A percentile compares a stretch with the other conserved stretches of the same genome.
phyloP scores from a whole-genome alignment of 1,284 basidiomycete species.

The Gymnopus androsaceus region DNA sequence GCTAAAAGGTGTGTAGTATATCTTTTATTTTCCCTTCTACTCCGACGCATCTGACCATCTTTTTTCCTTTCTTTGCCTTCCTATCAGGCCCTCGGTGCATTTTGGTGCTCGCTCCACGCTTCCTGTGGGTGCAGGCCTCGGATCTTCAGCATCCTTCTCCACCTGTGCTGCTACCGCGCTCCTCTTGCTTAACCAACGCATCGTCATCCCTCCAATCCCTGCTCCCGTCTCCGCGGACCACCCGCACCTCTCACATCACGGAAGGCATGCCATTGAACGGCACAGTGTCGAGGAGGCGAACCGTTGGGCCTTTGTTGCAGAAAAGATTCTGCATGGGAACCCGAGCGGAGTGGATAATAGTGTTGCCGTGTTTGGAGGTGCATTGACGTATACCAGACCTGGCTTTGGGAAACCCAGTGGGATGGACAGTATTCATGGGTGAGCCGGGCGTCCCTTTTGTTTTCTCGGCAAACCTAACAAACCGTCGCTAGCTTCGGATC shows the following conservation, averaged over 20 bases:
- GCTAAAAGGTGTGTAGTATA: slow-evolving; percentile 51
- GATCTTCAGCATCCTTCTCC: slow-evolving; percentile 95
- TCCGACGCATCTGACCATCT: not conserved
- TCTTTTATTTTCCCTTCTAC: not conserved
- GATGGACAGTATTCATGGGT: slow-evolving; percentile 88
- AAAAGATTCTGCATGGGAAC: slow-evolving; percentile 97
- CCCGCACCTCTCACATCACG: slow-evolving; percentile 63
- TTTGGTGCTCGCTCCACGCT: slow-evolving; percentile 89
- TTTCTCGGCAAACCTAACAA: not conserved
- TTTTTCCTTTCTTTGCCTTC: slow-evolving; percentile 10
- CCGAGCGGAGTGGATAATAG: slow-evolving; percentile 98
- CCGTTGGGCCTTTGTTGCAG: slow-evolving; percentile 91
- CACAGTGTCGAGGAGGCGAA: slow-evolving; percentile 80
- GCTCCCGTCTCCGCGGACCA: slow-evolving; percentile 52
- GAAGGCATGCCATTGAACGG: slow-evolving; percentile 62
- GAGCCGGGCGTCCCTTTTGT: slow-evolving; percentile 33
- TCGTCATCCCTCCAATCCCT: slow-evolving; percentile 54
- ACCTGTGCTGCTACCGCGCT: slow-evolving; percentile 84
- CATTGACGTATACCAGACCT: slow-evolving; percentile 86
- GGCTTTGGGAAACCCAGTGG: slow-evolving; percentile 76
- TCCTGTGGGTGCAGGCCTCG: slow-evolving; percentile 97
- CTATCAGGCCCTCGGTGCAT: slow-evolving; percentile 68
- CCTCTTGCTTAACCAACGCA: slow-evolving; percentile 70
- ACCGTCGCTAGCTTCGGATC: slow-evolving; percentile 45
- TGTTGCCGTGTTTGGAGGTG: slow-evolving; percentile 91